Evolutionary conservation across 306 rosid species (phyloP).

Genomic region (Casuarina equisetifolia): DNA sequence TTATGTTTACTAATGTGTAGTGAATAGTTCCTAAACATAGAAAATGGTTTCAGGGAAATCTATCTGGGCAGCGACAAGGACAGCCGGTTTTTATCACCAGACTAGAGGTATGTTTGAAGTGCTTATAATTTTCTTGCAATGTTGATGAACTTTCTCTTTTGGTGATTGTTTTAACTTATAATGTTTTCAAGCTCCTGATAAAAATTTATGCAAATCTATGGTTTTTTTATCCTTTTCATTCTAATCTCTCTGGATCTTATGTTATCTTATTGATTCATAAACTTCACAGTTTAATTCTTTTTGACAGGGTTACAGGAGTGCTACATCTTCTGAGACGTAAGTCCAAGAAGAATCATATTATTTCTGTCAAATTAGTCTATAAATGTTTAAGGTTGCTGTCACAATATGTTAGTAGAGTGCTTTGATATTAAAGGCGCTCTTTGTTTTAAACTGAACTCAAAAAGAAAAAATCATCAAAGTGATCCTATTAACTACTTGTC

Average conservation of each 20-base stretch:
- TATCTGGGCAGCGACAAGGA: conserved; percentile 97
- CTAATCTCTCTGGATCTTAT: not conserved
- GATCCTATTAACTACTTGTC: not conserved
- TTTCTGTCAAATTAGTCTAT: conserved; percentile 14
- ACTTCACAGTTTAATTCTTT: conserved; percentile 31
- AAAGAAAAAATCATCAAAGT: not conserved
- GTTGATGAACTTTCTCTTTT: conserved; percentile 3
- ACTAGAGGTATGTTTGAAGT: conserved; percentile 70
- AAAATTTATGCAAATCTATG: conserved; percentile 6
- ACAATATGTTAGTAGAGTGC: not conserved
- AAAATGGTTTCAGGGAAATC: conserved; percentile 72
- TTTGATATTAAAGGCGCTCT: not conserved
- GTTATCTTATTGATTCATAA: conserved; percentile 19
- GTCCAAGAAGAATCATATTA: conserved; percentile 36
- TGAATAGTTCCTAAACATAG: conserved; percentile 28
- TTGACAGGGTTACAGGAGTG: conserved; percentile 87
- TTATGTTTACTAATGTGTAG: conserved; percentile 25
- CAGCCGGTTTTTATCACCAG: conserved; percentile 90
- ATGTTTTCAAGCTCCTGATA: not conserved
- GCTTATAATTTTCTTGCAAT: not conserved
- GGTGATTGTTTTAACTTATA: not conserved
- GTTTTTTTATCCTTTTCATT: conserved; percentile 6
- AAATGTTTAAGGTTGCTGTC: conserved; percentile 22
- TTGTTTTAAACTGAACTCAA: conserved; percentile 17
- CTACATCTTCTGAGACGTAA: conserved; percentile 87